Conservation (phyloP, 2,329 filamentous ascomycete species). For the Rutstroemia sp. region DNA sequence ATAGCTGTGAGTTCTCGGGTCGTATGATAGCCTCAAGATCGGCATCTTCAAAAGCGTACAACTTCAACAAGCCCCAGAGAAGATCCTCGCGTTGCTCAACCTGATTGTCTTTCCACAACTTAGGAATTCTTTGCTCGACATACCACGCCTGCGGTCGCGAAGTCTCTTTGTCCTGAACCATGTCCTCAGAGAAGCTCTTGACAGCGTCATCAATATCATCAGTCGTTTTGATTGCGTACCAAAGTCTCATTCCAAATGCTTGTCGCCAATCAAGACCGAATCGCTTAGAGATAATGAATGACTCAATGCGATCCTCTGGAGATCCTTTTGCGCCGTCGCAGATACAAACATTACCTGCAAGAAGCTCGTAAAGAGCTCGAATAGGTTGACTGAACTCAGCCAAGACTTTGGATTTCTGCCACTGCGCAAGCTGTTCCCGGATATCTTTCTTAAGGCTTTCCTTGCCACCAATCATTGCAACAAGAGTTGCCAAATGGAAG, state of each 20-base stretch:
- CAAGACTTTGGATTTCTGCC: slow-evolving; percentile 75
- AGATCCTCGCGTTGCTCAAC: slow-evolving; percentile 62
- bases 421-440: slow-evolving; percentile 71
- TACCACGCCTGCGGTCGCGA: slow-evolving; percentile 68
- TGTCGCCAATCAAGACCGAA: slow-evolving; percentile 92
- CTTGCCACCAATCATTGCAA: slow-evolving; percentile 74
- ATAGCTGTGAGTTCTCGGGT: slow-evolving; percentile 69
- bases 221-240: slow-evolving; percentile 68
- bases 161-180: slow-evolving; percentile 61
- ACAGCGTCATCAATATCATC: slow-evolving; percentile 70
- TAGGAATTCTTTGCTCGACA: slow-evolving; percentile 48
- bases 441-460: slow-evolving; percentile 65
- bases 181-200: slow-evolving; percentile 62
- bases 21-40: slow-evolving; percentile 64
- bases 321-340: slow-evolving; percentile 70
- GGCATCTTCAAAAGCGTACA: slow-evolving; percentile 60
- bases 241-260: slow-evolving; percentile 82
- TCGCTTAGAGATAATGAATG: slow-evolving; percentile 74
- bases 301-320: slow-evolving; percentile 69
- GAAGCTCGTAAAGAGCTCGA: slow-evolving; percentile 80
- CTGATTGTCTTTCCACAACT: slow-evolving; percentile 54
- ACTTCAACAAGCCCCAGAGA: slow-evolving; percentile 77
- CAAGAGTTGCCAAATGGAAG: slow-evolving; percentile 74
- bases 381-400: slow-evolving; percentile 82
- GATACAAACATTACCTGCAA: slow-evolving; percentile 79